Conservation (phyloP, 1,284 basidiomycete species). For the Ustilago crameri region DNA sequence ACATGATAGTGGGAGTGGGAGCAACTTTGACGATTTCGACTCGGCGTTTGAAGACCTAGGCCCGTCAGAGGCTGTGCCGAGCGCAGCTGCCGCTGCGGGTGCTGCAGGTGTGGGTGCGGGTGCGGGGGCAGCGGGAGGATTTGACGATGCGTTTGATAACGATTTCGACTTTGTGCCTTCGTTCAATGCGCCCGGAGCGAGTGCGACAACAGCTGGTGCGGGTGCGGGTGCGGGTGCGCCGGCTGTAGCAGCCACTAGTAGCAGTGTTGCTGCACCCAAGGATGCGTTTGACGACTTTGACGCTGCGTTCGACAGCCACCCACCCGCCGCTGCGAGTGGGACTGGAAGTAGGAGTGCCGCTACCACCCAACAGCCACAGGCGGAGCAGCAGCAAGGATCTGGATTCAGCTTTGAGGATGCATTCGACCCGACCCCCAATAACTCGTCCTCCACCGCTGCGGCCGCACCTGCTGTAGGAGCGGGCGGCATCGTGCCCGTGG, state of each 20-base stretch:
- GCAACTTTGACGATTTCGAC: slow-evolving; percentile 65
- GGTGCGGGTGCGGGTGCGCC: slow-evolving; percentile 2
- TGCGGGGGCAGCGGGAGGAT: slow-evolving; percentile 13
- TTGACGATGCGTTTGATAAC: slow-evolving; percentile 63
- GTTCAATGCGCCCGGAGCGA: slow-evolving; percentile 41
- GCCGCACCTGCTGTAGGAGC: slow-evolving; percentile 10
- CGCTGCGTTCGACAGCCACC: slow-evolving; percentile 44
- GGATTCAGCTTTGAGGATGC: slow-evolving; percentile 63
- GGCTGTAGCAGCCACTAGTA: not conserved
- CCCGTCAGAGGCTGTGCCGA: slow-evolving; percentile 48
- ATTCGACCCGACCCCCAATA: slow-evolving; percentile 45
- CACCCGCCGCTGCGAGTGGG: slow-evolving; percentile 5
- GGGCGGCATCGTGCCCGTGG: slow-evolving; percentile 15
- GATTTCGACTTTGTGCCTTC: slow-evolving; percentile 65
- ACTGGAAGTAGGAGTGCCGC: slow-evolving; percentile 10
- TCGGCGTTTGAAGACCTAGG: slow-evolving; percentile 65
- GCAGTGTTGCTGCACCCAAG: not conserved
- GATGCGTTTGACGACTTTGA: slow-evolving; percentile 57
- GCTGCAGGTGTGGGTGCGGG: slow-evolving; percentile 1
- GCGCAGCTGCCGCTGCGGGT: slow-evolving; percentile 6
- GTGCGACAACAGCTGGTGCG: slow-evolving; percentile 4
- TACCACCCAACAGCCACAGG: not conserved
- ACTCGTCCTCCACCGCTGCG: slow-evolving; percentile 7
- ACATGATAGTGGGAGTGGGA: slow-evolving; percentile 37
- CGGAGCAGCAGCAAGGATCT: slow-evolving; percentile 28